phyloP scores from a whole-genome alignment of 768 basidiomycete species.

The Boletus rubroflammeus region DNA sequence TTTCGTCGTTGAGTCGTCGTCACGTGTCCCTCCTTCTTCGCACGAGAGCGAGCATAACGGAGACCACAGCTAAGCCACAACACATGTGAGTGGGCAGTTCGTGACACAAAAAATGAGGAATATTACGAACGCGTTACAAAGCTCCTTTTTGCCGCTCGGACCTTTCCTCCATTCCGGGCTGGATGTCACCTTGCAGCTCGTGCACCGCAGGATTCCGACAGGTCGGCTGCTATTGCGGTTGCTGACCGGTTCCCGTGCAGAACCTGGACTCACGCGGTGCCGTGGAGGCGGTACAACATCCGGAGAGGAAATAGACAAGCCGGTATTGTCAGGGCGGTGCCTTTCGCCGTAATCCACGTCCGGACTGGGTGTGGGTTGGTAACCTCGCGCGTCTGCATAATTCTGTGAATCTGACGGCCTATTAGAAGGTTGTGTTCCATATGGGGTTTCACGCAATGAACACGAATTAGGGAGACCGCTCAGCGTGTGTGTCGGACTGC shows the following conservation, averaged over 20 bases:
- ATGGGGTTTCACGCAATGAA: constrained; percentile 29
- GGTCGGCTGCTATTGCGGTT: constrained; percentile 58
- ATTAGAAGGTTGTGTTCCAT: constrained; percentile 29
- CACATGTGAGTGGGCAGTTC: constrained; percentile 21
- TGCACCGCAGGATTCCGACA: constrained; percentile 66
- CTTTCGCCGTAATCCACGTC: constrained; percentile 37
- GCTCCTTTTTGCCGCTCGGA: constrained; percentile 84
- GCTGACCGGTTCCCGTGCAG: constrained; percentile 44
- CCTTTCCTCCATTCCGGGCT: constrained; percentile 94
- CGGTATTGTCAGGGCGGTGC: constrained; percentile 30
- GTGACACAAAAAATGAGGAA: constrained; percentile 12
- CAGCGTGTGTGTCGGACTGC: constrained; percentile 28
- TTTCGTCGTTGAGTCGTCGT: constrained; percentile 54
- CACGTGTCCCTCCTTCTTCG: constrained; percentile 77
- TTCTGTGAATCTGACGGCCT: constrained; percentile 38
- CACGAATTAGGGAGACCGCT: constrained; percentile 24
- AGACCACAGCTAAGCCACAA: constrained; percentile 64
- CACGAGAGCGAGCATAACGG: constrained; percentile 81
- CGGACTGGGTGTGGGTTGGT: constrained; percentile 38
- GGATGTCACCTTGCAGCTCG: constrained; percentile 74
- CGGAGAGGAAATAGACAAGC: constrained; percentile 25
- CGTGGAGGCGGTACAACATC: constrained; percentile 56
- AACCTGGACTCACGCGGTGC: constrained; percentile 52
- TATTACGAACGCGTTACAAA: constrained; percentile 83
- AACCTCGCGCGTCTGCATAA: constrained; percentile 31